phyloP scores from a whole-genome alignment of 441 rosid genomes.

The Croton laevigatus region DNA sequence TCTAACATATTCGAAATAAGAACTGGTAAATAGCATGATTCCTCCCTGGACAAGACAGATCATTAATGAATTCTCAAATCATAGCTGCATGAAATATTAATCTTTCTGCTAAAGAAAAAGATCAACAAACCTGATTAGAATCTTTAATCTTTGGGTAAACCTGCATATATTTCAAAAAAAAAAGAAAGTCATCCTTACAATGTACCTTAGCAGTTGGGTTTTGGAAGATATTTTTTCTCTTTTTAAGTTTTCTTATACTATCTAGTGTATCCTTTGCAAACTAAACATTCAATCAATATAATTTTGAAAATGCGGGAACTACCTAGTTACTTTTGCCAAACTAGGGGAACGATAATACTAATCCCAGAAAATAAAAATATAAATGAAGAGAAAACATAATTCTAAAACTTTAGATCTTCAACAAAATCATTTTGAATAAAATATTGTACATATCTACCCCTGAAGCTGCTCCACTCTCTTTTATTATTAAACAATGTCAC shows the following conservation, averaged over 20 bases:
- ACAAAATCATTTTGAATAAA: background rate
- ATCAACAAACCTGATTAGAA: slow-evolving; percentile 51
- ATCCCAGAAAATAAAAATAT: too few relatives aligned
- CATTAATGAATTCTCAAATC: slow-evolving; percentile 6
- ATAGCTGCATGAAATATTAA: slow-evolving; percentile 3
- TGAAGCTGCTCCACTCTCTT: background rate
- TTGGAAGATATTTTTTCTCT: too few relatives aligned
- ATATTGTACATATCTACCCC: background rate
- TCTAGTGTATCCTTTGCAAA: too few relatives aligned
- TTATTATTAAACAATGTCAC: background rate
- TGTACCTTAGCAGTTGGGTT: too few relatives aligned
- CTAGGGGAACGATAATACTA: too few relatives aligned
- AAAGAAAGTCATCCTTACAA: slow-evolving; percentile 27
- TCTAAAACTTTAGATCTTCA: background rate
- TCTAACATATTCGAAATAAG: slow-evolving; percentile 85
- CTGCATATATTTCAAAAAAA: slow-evolving; percentile 36
- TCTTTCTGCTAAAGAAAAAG: too few relatives aligned
- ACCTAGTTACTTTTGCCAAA: too few relatives aligned
- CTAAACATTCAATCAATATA: too few relatives aligned
- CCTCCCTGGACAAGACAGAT: slow-evolving; percentile 63
- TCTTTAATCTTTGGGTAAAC: slow-evolving; percentile 93
- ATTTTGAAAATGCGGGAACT: too few relatives aligned
- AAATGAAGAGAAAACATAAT: too few relatives aligned
- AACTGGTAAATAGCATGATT: slow-evolving; percentile 74
- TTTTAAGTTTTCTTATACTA: too few relatives aligned